phyloP scores from a whole-genome alignment of 805 yeast species.

The Komagataella ulmi region DNA sequence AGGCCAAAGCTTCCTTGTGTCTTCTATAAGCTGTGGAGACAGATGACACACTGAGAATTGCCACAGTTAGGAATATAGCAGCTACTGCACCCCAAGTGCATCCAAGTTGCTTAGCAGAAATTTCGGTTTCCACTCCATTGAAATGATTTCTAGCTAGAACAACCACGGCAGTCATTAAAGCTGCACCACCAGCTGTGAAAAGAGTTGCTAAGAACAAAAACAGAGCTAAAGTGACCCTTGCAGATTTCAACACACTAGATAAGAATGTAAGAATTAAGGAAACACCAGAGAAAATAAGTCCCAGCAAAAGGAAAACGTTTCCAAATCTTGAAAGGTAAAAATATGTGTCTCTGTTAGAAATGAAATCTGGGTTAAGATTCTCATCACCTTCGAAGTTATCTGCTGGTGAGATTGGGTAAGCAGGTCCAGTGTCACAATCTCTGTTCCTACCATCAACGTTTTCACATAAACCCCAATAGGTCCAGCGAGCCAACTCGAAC shows the following conservation, averaged over 20 bases:
- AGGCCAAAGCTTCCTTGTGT: conserved; percentile 28
- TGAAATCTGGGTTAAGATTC: conserved; percentile 40
- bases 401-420: conserved; percentile 59
- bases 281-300: conserved; percentile 50
- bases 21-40: conserved; percentile 35
- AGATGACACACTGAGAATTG: conserved; percentile 37
- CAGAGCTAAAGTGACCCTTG: conserved; percentile 40
- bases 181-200: conserved; percentile 47
- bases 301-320: conserved; percentile 47
- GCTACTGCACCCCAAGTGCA: conserved; percentile 62
- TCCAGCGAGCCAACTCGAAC: conserved; percentile 50
- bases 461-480: conserved; percentile 69
- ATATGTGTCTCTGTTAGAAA: conserved; percentile 39
- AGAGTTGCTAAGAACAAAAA: conserved; percentile 38
- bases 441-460: conserved; percentile 19
- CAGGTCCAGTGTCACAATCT: conserved; percentile 38
- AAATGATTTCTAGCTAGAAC: conserved; percentile 71
- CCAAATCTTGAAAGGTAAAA: conserved; percentile 56
- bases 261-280: conserved; percentile 42
- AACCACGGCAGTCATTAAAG: conserved; percentile 61
- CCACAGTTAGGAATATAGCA: conserved; percentile 21
- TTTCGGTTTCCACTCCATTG: conserved; percentile 25
- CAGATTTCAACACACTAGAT: conserved; percentile 39
- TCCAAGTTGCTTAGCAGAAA: conserved; percentile 41
- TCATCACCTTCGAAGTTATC: conserved; percentile 52